Conservation (phyloP, 1,284 basidiomycete genomes). For the Marasmius fiardii region DNA sequence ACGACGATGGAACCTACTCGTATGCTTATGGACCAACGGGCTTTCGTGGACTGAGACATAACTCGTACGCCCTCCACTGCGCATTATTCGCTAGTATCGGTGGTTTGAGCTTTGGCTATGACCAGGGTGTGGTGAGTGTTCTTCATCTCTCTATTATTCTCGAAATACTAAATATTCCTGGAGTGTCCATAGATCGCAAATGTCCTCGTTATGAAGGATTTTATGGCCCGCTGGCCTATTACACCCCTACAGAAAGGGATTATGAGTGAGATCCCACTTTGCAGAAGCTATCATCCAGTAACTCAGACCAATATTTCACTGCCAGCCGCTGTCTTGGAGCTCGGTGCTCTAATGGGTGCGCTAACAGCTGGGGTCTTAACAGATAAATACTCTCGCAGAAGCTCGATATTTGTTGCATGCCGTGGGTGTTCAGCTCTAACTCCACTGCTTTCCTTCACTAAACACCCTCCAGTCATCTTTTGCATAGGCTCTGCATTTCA, state of each 20-base stretch:
- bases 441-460: neutral
- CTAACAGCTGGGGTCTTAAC: conserved; percentile 63
- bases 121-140: conserved; percentile 57
- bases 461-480: conserved; percentile 52
- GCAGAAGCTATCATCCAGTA: too few relatives aligned
- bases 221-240: conserved; percentile 61
- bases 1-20: conserved; percentile 46
- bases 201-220: conserved; percentile 80
- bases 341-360: conserved; percentile 73
- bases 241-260: conserved; percentile 69
- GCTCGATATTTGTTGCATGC: conserved; percentile 66
- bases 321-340: conserved; percentile 75
- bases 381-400: conserved; percentile 63
- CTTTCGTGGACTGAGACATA: conserved; percentile 57
- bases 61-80: conserved; percentile 59
- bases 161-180: conserved; percentile 25
- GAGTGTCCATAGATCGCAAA: conserved; percentile 61
- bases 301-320: neutral
- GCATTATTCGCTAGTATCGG: conserved; percentile 75
- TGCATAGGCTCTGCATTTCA: conserved; percentile 70
- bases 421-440: conserved; percentile 34
- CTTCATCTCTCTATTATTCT: neutral
- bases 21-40: conserved; percentile 71
- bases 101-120: conserved; percentile 77
- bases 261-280: conserved; percentile 72